These are phyloP conservation scores for Trypanosoma theileri DNA, from an alignment of 208 protist genomes.

Conservation along the genomic window DNA sequence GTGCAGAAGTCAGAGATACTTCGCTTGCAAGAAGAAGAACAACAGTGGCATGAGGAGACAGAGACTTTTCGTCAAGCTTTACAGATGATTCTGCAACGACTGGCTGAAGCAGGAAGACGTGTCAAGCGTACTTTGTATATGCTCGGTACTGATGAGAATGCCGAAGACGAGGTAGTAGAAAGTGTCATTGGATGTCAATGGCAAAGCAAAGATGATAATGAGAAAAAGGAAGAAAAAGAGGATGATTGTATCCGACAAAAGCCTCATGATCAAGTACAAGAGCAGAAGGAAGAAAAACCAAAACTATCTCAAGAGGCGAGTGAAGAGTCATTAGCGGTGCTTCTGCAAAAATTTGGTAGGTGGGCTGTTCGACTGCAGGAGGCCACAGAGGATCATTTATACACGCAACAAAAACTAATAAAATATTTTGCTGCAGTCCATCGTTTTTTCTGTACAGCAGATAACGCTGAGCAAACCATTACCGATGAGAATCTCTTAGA, in stretches of 20 bases:
- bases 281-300: slow-evolving; percentile 22
- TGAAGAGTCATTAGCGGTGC: slow-evolving; percentile 66
- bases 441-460: slow-evolving; percentile 48
- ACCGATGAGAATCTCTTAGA: slow-evolving; percentile 76
- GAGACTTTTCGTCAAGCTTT: slow-evolving; percentile 62
- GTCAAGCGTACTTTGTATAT: slow-evolving; percentile 72
- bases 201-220: not conserved
- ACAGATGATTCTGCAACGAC: slow-evolving; percentile 47
- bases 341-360: slow-evolving; percentile 82
- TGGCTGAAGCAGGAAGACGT: slow-evolving; percentile 56
- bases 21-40: slow-evolving; percentile 34
- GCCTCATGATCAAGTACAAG: not conserved
- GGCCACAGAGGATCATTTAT: slow-evolving; percentile 79
- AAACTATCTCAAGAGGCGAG: slow-evolving; percentile 11
- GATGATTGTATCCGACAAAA: not conserved
- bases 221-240: not conserved
- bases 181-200: slow-evolving; percentile 36
- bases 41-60: slow-evolving; percentile 46
- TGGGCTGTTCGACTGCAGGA: slow-evolving; percentile 77
- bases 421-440: slow-evolving; percentile 83
- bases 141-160: slow-evolving; percentile 71
- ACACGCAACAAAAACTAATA: slow-evolving; percentile 73
- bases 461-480: not conserved
- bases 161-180: slow-evolving; percentile 70
- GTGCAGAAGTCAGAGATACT: slow-evolving; percentile 34